Evolutionary conservation across 176 grass and related monocot species (phyloP), one percentile per base, ranked within the genome.

Genomic region (Zea mays): DNA sequence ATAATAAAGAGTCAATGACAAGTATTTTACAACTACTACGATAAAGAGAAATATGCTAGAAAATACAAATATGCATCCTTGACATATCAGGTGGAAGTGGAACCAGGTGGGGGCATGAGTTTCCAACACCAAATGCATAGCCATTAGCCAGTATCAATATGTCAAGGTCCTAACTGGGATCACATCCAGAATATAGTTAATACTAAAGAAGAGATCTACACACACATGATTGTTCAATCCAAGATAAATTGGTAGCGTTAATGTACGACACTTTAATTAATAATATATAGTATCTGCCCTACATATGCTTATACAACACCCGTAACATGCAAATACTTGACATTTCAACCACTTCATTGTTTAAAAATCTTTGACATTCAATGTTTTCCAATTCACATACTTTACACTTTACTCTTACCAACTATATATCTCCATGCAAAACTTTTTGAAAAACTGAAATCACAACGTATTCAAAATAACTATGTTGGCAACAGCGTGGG

Each of bases 61-160:
- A 46, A 68, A 68, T 20, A 45, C 41, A 69, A 69, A 50, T 35
- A 34, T 52, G 47, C 40, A 33, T 44, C 17, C 19, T 75, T 10
- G 9, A 4, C 11, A 10, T 45, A 75, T 59, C 39, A 59, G 13
- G 52, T 35, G 52, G 46, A 71, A 71, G 44, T n/a, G 68, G 54
- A 74, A 74, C 41, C 54, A 75, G 42, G 5, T 75, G 72, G 39
- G 19, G 41, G 3, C 38, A 75, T 45, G 35, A 66, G 17, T 61
- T 61, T 75, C 19, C 19, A 45, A 44, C 73, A 75, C 54, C 55
- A 75, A 13, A 60, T 75, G 72, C 52, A 60, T 21, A 60, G 54
- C 57, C n/a, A 56, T 56, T 27, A 59, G 20, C 54, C 54, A 21
- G 9, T 39, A 55, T 55, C 71, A 73, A 9, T 39, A 74, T 8